Evolutionary conservation across 2,329 filamentous ascomycete genomes (phyloP), one percentile per base, ranked within the genome.

Genomic region (Aspergillus oerlinghausenensis): DNA sequence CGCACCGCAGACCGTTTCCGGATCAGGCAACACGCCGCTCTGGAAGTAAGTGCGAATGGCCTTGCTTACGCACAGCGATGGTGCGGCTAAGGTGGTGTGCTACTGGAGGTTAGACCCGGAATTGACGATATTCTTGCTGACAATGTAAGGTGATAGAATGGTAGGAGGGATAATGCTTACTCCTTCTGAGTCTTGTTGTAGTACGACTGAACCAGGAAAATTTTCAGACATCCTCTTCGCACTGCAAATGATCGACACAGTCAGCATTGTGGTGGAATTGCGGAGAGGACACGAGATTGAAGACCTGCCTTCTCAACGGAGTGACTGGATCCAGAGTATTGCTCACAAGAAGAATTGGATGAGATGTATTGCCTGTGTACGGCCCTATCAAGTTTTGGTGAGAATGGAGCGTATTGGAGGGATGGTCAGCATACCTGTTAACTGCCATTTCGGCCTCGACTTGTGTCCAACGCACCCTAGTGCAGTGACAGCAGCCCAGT

Each of bases 301-400:
- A 43, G 11, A 49, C 56, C 21, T 60, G 71, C 70, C 63, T 73
- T 21, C 61, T 57, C 50, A 86, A 68, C 3, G 84, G 83, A 0
- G 83, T 86, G 0, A 87, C 81, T 0, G 85, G 84, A 55, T 87
- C 84, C 14, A 80, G 75, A 0, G 79, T 81, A 63, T 82, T 85
- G 38, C 79, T 80, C 11, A 85, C 70, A 64, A 84, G 82, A 6
- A 87, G 74, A 32, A 87, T 72, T 0, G 84, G 84, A 60, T 82
- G 77, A 5, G 76, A 67, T 1, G 72, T 71, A n/a, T 65, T 61
- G 28, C 66, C 68, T 45, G 65, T 67, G 45, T 64, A 63, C 21
- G 68, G 67, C 6, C 63, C 67, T 71, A 14, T 38, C 23, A 14
- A 5, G 19, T 28, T 32, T 19, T 9, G 17, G 35, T 59, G 9